These are phyloP conservation scores for Apophysomyces sp. DNA, from an alignment of 371 early-diverging fungal species.

Conservation along the genomic window DNA sequence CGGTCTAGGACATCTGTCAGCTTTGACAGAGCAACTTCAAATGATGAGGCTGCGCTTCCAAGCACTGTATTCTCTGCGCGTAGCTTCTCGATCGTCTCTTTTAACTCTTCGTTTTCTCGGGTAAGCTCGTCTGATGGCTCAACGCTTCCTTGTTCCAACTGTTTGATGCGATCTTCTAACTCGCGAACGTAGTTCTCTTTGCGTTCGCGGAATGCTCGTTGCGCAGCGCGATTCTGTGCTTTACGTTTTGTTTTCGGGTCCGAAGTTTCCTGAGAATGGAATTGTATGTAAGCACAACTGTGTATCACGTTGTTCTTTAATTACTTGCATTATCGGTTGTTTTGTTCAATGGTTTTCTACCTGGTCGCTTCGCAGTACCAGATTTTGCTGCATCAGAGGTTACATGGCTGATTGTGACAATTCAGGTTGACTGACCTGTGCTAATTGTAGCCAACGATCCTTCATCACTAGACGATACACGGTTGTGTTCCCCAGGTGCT, in stretches of 20 bases:
- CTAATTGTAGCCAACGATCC: neutral
- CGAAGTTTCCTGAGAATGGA: neutral
- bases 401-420: neutral
- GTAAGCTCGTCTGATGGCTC: conserved; percentile 35
- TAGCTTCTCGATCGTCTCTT: conserved; percentile 42
- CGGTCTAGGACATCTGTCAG: neutral
- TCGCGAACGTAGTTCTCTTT: conserved; percentile 64
- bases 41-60: conserved; percentile 38
- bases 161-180: conserved; percentile 66
- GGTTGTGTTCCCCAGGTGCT: neutral
- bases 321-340: neutral
- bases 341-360: conserved; percentile 5
- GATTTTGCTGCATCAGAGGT: neutral
- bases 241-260: conserved; percentile 54
- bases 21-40: conserved; percentile 41
- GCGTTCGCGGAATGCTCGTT: conserved; percentile 74
- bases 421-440: neutral
- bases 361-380: neutral
- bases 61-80: conserved; percentile 51
- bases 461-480: neutral
- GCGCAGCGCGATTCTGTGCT: conserved; percentile 75
- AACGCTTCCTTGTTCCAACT: conserved; percentile 48
- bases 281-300: neutral
- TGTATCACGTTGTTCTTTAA: neutral
- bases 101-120: conserved; percentile 54